Evolutionary conservation across 768 basidiomycete genomes (phyloP), one percentile per base, ranked within the genome.

Genomic region (Austroboletus eburneus): DNA sequence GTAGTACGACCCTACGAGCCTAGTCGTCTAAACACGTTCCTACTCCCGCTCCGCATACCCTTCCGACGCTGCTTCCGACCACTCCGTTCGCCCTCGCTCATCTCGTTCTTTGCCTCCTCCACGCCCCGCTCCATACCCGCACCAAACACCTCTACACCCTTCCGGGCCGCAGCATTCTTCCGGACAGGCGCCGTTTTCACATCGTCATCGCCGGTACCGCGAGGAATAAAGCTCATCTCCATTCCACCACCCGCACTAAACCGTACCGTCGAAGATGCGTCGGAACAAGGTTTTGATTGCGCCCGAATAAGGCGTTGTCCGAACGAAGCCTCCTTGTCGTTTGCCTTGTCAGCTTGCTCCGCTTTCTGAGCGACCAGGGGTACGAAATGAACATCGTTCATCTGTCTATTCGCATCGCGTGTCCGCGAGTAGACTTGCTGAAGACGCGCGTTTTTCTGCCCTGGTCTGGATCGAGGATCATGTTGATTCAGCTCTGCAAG

Each of bases 61-160:
- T 80, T 80, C 64, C 94, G 71, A 57, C 90, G 76, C 30, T 87
- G 76, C 27, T 77, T 83, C 66, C 95, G 73, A n/a, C 95, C 94
- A 34, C 75, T 77, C 56, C 84, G 72, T 42, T 89, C 87, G 49
- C 75, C 76, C 52, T 86, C 87, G 29, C 70, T 76, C 57, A 83
- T 63, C 48, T 72, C 75, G 21, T 66, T 54, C 21, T 50, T 69
- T 9, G 69, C 64, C 33, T 77, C 78, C 39, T 71, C 73, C 2
- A 78, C 76, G 2, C 90, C 91, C 57, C 76, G 84, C 73, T 96
- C 91, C 82, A 98, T 71, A 20, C 93, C 92, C 36, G 83, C 87
- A 22, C 92, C 93, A 59, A 95, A 94, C 37, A 67, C 68, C 66
- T 93, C 90, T 35, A 83, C 79, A 22, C 81, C 84, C 63, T 79